Percentiles rank a stretch among this genome's conserved stretches.
These are phyloP conservation scores for Diaporthe sp. DNA, from an alignment of 2,329 filamentous ascomycete genomes.

Conservation along the genomic window DNA sequence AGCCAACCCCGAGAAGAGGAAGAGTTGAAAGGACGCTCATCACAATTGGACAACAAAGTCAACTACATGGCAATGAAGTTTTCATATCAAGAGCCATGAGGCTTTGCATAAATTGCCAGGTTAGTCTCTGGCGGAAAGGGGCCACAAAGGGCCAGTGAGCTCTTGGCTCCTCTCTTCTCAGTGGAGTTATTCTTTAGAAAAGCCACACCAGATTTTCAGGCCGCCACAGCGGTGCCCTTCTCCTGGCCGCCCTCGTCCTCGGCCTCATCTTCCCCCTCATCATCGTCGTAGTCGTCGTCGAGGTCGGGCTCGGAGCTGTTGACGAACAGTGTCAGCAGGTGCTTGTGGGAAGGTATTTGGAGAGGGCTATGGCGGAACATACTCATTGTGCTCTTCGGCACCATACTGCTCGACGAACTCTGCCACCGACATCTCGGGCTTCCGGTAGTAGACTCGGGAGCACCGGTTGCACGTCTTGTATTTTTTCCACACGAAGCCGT, in stretches of 20 bases:
- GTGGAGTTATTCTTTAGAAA: too few relatives aligned
- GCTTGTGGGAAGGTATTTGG: too few relatives aligned
- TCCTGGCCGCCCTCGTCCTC: too few relatives aligned
- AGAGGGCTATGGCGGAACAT: fast-evolving
- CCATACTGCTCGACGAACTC: neutral
- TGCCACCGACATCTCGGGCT: neutral
- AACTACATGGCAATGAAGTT: neutral
- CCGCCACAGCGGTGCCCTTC: neutral
- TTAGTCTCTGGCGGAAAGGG: neutral
- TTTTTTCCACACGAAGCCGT: neutral
- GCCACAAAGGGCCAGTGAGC: neutral
- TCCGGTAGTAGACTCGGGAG: neutral
- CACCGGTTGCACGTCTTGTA: neutral
- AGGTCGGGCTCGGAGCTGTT: neutral
- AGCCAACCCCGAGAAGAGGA: too few relatives aligned
- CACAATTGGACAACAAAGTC: too few relatives aligned
- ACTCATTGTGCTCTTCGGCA: neutral
- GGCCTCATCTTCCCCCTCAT: too few relatives aligned
- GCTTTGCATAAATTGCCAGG: neutral
- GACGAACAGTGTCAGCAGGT: neutral
- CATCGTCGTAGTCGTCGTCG: too few relatives aligned
- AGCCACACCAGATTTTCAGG: neutral
- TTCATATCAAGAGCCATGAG: neutral
- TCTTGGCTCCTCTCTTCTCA: neutral
- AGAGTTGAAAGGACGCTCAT: too few relatives aligned